Evolutionary conservation across 441 rosid species (phyloP).

Genomic region (Omphalea diandra): DNA sequence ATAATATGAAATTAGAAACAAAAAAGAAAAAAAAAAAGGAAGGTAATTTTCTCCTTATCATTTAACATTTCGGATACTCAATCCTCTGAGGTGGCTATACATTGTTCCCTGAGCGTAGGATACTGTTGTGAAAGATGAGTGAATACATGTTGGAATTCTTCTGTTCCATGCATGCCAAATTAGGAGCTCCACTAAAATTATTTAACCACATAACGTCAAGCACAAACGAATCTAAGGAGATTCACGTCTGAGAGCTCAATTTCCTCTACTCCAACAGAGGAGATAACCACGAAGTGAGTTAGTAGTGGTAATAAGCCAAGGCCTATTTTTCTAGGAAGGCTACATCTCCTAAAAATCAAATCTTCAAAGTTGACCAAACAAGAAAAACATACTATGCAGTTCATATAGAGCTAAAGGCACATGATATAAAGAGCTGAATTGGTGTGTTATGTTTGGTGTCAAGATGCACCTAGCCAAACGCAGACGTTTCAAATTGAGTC

Average conservation of each 20-base stretch:
- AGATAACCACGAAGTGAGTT: neutral
- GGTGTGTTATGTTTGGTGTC: neutral
- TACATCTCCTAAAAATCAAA: neutral
- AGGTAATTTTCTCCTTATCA: too few species aligned
- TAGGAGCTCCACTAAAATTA: too few species aligned
- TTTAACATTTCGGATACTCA: too few species aligned
- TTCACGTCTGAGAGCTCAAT: neutral
- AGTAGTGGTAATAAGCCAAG: neutral
- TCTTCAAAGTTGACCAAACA: neutral
- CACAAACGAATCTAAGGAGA: too few species aligned
- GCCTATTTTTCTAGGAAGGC: neutral
- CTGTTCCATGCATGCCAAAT: neutral
- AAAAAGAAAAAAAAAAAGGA: too few species aligned
- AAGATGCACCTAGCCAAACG: neutral
- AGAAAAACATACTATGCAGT: neutral
- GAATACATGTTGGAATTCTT: neutral
- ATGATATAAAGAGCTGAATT: neutral
- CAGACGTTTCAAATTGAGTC: neutral
- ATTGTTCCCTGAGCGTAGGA: too few species aligned
- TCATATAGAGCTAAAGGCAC: neutral
- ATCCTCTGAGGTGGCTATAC: too few species aligned
- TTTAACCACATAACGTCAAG: neutral
- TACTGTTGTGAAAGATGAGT: neutral
- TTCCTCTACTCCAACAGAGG: neutral
- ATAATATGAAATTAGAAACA: too few species aligned